phyloP scores from a whole-genome alignment of 2,329 filamentous ascomycete species.

The Blumeria graminis region DNA sequence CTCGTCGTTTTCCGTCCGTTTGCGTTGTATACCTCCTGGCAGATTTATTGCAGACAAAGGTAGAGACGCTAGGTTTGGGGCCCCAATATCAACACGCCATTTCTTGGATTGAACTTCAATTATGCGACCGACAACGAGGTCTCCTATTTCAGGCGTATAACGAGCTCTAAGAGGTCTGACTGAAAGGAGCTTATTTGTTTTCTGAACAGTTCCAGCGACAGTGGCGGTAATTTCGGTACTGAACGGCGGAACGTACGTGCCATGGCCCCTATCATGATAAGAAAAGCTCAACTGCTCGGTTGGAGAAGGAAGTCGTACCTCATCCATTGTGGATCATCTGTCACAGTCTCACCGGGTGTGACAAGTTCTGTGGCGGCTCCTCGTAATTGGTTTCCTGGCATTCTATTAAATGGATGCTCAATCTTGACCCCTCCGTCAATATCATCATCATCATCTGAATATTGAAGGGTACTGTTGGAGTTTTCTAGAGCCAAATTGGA shows the following conservation, averaged over 20 bases:
- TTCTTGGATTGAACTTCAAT: constrained; percentile 80
- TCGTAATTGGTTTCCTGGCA: constrained; percentile 18
- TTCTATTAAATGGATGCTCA: constrained; percentile 19
- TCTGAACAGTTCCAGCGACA: constrained; percentile 69
- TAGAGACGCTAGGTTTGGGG: constrained; percentile 61
- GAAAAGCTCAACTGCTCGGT: constrained; percentile 6
- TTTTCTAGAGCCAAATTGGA: neutral
- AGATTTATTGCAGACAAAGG: constrained; percentile 82
- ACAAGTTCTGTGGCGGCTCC: constrained; percentile 32
- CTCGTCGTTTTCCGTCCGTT: constrained; percentile 86
- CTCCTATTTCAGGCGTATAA: constrained; percentile 88
- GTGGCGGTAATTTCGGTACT: constrained; percentile 60
- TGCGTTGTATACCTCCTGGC: constrained; percentile 74
- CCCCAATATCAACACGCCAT: constrained; percentile 88
- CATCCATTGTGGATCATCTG: constrained; percentile 93
- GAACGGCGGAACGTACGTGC: constrained; percentile 48
- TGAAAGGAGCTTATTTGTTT: constrained; percentile 91
- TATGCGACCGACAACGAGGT: constrained; percentile 82
- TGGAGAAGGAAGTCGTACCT: constrained; percentile 21
- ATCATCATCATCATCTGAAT: constrained; percentile 13
- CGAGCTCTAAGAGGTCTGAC: constrained; percentile 74
- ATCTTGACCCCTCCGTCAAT: constrained; percentile 13
- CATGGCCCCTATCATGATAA: constrained; percentile 45
- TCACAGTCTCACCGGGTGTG: constrained; percentile 74
- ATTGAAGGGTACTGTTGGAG: constrained; percentile 1